Percentiles rank a stretch among this genome's conserved stretches.
phyloP scores from a whole-genome alignment of 2,329 filamentous ascomycete genomes.

The Coleophoma eucalyptorum region DNA sequence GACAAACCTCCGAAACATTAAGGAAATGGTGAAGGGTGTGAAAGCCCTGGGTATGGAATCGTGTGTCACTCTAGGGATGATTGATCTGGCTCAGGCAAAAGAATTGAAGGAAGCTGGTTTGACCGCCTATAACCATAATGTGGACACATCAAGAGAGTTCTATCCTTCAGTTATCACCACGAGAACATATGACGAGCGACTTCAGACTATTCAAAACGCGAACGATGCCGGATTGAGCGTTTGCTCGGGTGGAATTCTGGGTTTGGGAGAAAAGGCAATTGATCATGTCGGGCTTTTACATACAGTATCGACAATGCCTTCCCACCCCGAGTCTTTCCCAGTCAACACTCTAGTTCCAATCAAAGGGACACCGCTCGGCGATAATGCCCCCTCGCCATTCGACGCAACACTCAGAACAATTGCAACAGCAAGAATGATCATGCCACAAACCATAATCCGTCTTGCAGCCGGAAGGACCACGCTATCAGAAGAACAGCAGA shows the following conservation, averaged over 20 bases:
- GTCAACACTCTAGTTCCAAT: conserved; percentile 91
- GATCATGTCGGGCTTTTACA: conserved; percentile 82
- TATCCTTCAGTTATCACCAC: conserved; percentile 86
- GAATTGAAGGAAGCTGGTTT: conserved; percentile 81
- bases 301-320: conserved; percentile 75
- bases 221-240: conserved; percentile 85
- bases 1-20: conserved; percentile 77
- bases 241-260: conserved; percentile 85
- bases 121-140: conserved; percentile 92
- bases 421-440: conserved; percentile 76
- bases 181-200: conserved; percentile 79
- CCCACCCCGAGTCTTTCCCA: conserved; percentile 85
- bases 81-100: conserved; percentile 74
- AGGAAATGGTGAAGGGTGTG: conserved; percentile 80
- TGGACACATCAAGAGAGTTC: conserved; percentile 86
- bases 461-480: conserved; percentile 81
- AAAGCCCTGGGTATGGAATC: conserved; percentile 81
- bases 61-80: conserved; percentile 93
- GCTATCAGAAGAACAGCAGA: conserved; percentile 85
- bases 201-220: conserved; percentile 75
- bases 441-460: conserved; percentile 82
- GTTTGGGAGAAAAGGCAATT: conserved; percentile 72
- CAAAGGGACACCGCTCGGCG: conserved; percentile 80
- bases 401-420: conserved; percentile 78
- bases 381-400: conserved; percentile 69